Evolutionary conservation across 495 filamentous ascomycete species (phyloP).

Genomic region (Chaetomium tenue): DNA sequence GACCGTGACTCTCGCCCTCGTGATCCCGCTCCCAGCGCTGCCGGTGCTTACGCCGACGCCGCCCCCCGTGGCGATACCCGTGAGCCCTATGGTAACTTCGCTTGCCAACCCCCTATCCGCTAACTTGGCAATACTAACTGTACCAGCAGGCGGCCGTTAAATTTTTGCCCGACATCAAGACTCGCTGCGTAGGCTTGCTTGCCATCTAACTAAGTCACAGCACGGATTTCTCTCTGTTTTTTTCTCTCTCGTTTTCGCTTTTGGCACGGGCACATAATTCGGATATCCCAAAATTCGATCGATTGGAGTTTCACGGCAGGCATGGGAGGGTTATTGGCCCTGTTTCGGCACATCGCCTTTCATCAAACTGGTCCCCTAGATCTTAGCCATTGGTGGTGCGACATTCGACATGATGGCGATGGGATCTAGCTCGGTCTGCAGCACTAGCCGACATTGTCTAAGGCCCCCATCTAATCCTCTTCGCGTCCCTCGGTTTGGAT

Average conservation of each 20-base stretch:
- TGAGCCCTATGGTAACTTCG: slow-evolving; percentile 41
- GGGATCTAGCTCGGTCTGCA: slow-evolving; percentile 35
- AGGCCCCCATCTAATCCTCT: slow-evolving; percentile 28
- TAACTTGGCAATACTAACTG: slow-evolving; percentile 18
- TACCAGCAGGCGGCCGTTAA: slow-evolving; percentile 31
- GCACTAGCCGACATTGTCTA: slow-evolving; percentile 36
- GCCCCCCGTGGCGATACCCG: slow-evolving; percentile 62
- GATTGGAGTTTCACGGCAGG: slow-evolving; percentile 42
- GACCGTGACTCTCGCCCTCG: slow-evolving; percentile 50
- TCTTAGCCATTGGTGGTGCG: slow-evolving; percentile 36
- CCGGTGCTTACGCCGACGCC: slow-evolving; percentile 54
- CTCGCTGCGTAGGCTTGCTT: slow-evolving; percentile 2
- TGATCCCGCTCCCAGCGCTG: slow-evolving; percentile 48
- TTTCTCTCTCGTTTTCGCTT: slow-evolving; percentile 30
- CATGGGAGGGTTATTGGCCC: slow-evolving; percentile 36
- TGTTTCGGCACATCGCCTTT: slow-evolving; percentile 35
- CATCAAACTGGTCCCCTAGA: slow-evolving; percentile 30
- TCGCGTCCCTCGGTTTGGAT: slow-evolving; percentile 31
- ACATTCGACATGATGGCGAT: slow-evolving; percentile 36
- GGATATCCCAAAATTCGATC: slow-evolving; percentile 43
- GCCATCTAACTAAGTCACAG: slow-evolving; percentile 27
- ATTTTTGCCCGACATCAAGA: not conserved
- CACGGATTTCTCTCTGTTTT: slow-evolving; percentile 30
- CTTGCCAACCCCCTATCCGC: not conserved
- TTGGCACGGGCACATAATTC: slow-evolving; percentile 39